phyloP scores from a whole-genome alignment of 108 stramenopile genomes.

The Cyclotella sp. region DNA sequence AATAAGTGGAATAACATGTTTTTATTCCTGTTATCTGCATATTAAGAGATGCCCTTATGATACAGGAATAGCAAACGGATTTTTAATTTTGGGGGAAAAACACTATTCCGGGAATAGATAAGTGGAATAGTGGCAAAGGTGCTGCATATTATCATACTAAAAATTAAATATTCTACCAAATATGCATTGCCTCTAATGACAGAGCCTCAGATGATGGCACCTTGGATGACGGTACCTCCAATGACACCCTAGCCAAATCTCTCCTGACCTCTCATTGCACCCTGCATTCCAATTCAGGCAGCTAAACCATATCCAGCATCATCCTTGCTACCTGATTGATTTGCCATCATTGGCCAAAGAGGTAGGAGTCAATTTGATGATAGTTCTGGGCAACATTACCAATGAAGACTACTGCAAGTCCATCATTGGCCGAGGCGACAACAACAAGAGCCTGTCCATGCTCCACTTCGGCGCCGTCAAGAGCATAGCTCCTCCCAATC shows the following conservation, averaged over 20 bases:
- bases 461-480: constrained; percentile 70
- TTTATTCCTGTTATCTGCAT: too few species aligned
- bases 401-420: constrained; percentile 48
- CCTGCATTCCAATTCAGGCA: constrained; percentile 37
- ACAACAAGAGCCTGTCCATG: constrained; percentile 38
- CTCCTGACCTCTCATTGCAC: constrained; percentile 27
- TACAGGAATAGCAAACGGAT: too few species aligned
- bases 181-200: too few species aligned
- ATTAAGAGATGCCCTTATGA: too few species aligned
- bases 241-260: constrained; percentile 49
- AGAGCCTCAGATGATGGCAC: too few species aligned
- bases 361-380: constrained; percentile 5
- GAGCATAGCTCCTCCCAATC: constrained; percentile 62
- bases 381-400: constrained; percentile 52
- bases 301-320: constrained; percentile 34
- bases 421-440: constrained; percentile 28
- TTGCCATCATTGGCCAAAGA: constrained; percentile 21
- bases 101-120: too few species aligned
- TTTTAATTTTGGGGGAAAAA: too few species aligned
- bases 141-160: too few species aligned
- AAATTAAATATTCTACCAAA: too few species aligned
- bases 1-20: too few species aligned
- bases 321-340: constrained; percentile 46
- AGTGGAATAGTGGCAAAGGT: too few species aligned
- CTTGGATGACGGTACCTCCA: too few species aligned